Base-by-base conservation (phyloP, 2,329 filamentous ascomycete species). In the Sphaerostilbella broomeana region DNA sequence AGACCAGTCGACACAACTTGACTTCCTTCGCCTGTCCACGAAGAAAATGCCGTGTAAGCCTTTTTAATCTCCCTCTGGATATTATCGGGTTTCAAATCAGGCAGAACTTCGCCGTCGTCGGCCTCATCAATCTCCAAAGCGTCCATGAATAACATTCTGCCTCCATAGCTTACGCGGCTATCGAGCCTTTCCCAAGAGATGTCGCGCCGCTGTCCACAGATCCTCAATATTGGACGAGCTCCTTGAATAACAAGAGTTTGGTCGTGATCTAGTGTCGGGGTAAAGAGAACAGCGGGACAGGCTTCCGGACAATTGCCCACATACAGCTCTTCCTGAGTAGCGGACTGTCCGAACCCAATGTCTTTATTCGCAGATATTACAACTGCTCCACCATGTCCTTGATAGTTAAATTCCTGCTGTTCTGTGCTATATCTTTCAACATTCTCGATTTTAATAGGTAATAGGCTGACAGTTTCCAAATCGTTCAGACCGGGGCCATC, bases 271-370 rank as follows among this genome's bases (percentile, higher is more conserved):
- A 62, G 41, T 8, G 53, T 54, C 11, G 56, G 57, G 4, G 58
- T 58, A 5, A 62, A 41, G 2, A 63, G 48, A 2, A 63, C 59
- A 6, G 58, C 55, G 1, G 59, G 54, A 38, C 56, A 63, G 2
- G 50, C 51, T 44, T 63, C 59, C 2, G 59, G 60, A 9, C 54
- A 52, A 27, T 58, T 56, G 0, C 57, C 60, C 12, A 60, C 52
- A 35, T 57, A 60, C 5, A 61, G 40, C 28, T 63, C 60, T 39
- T 63, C 60, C 26, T 63, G 59, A 1, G 60, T 62, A 4, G 57
- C 59, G 4, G 58, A 60, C 44, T 60, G 51, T 1, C 60, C 60
- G 21, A 62, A 62, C 0, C 58, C 59, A 15, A 60, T 50, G 19
- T 54, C 45, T 24, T 54, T 59, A 41, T 64, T 63, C 4, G 59